Conservation (phyloP, 768 basidiomycete species). For the Naematelia encephala region DNA sequence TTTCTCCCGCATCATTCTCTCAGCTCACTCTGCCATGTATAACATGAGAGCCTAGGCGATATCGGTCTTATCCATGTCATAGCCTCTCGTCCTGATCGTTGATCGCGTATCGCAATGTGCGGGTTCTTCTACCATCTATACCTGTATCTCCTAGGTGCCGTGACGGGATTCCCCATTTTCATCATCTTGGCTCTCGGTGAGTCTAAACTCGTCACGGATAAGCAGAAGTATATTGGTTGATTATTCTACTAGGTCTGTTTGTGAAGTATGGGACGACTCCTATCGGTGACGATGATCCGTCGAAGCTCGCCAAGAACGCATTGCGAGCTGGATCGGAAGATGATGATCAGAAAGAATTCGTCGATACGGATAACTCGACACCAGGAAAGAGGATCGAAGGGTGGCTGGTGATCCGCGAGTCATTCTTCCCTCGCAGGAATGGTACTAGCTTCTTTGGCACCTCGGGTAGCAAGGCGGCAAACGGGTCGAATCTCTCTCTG, state of each 20-base stretch:
- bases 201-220: slow-evolving; percentile 6
- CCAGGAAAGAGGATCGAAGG: background rate
- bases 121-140: slow-evolving; percentile 50
- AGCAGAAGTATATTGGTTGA: too few species aligned
- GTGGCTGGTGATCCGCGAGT: slow-evolving; percentile 1
- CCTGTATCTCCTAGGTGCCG: slow-evolving; percentile 81
- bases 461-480: background rate
- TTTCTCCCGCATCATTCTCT: too few species aligned
- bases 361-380: background rate
- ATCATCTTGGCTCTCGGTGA: slow-evolving; percentile 57
- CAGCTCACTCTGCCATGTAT: background rate
- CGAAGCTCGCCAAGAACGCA: slow-evolving; percentile 51
- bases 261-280: slow-evolving; percentile 77
- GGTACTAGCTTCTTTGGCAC: background rate
- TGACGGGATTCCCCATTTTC: slow-evolving; percentile 82
- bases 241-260: slow-evolving; percentile 3
- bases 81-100: background rate
- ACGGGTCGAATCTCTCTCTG: background rate
- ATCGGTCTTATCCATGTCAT: background rate
- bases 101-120: slow-evolving; percentile 36
- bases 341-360: slow-evolving; percentile 36
- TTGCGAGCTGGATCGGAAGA: slow-evolving; percentile 37
- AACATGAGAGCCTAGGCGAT: background rate
- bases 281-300: slow-evolving; percentile 59
- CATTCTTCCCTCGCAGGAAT: background rate